phyloP scores from a whole-genome alignment of 805 yeast genomes.

The Pichia cabralensis region DNA sequence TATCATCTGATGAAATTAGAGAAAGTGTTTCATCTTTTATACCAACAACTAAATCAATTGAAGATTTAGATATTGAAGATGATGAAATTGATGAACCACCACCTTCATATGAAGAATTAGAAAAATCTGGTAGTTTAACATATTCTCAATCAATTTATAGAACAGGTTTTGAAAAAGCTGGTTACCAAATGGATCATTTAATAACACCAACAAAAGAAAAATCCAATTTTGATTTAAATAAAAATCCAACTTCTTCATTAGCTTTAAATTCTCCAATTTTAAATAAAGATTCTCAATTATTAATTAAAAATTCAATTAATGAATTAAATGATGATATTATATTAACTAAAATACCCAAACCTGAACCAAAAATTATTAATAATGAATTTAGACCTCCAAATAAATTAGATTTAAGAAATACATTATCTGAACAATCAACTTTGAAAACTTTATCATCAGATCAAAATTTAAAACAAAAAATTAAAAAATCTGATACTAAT shows the following conservation, averaged over 20 bases:
- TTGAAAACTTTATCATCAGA: no score
- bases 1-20: conserved; percentile 3
- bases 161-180: conserved; percentile 29
- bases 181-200: conserved; percentile 23
- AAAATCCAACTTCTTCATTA: not conserved
- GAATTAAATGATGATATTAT: no score
- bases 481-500: not conserved
- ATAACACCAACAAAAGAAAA: conserved; percentile 5
- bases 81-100: conserved; percentile 17
- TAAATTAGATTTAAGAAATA: no score
- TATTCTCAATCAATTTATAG: conserved; percentile 26
- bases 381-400: no score
- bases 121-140: conserved; percentile 24
- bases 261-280: no score
- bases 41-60: conserved; percentile 18
- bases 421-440: no score
- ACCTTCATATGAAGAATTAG: conserved; percentile 26
- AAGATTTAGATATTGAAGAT: conserved; percentile 6
- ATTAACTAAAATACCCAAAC: no score
- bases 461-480: no score
- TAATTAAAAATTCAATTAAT: no score
- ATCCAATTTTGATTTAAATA: not conserved
- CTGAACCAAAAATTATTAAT: no score
- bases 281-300: not conserved
- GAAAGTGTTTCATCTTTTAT: conserved; percentile 17